Base-by-base conservation (phyloP, 176 grass and related monocot species). In the Calamus simplicifolius region DNA sequence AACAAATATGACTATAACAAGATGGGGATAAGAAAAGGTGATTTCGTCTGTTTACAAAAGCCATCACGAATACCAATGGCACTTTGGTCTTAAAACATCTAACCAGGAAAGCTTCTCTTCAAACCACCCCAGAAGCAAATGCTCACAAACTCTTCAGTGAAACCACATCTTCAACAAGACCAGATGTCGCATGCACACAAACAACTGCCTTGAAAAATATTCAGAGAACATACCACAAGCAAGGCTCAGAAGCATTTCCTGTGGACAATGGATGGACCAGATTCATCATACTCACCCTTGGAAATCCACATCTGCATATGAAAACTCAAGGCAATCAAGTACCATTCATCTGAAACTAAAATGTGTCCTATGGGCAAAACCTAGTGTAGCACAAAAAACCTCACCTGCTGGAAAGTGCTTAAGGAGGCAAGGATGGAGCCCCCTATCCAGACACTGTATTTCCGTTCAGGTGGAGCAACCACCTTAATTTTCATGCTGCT, bases 401-500 rank as follows among this genome's bases (percentile, higher is more conserved):
- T 60, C 16, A 60, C 57, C 57, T 60, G 57, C 28, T 60, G 57
- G 57, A 60, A 60, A 60, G 57, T 60, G 26, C 57, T 60, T 25
- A 60, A 27, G 57, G 57, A 60, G 26, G 57, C 57, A 3, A 60
- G 57, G 57, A 60, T 60, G 27, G 57, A 60, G 26, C 57, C 57
- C 3, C 57, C 57, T 1, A 60, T 60, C 57, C 57, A 60, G 27
- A 60, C 57, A 35, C 57, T 60, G 27, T 60, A 60, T n/a, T 60
- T 60, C 57, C 57, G 16, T 30, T 60, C 57, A n/a, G 57, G 57
- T 30, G 57, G 57, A 0, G 57, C 57, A 1, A 60, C 57, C 15
- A 60, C 57, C 57, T 60, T 60, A 60, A 60, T 60, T 27, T 60
- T 60, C 57, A 60, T 60, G 57, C 57, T 60, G 57, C 57, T 60